Conservation (phyloP, 176 grass and related monocot species). For the Aegilops speltoides region DNA sequence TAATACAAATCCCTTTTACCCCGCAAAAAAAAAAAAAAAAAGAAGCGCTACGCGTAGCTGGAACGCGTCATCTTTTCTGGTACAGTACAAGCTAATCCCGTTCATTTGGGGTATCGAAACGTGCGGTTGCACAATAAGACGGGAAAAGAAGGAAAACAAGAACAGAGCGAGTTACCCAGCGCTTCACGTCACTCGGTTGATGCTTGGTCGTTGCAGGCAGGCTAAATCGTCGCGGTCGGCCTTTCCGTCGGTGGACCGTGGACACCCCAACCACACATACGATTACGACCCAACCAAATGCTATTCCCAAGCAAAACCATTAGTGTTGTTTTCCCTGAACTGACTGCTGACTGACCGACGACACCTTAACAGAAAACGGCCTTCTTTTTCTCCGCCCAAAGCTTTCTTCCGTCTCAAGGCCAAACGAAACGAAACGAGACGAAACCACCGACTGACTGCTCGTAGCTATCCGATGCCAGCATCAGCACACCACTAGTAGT, state of each 20-base stretch:
- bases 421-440: background rate
- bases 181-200: background rate
- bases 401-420: background rate
- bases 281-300: background rate
- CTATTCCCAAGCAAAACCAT: no score
- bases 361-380: slow-evolving; percentile 26
- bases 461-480: background rate
- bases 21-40: no score
- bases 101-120: no score
- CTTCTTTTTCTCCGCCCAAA: background rate
- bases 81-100: background rate
- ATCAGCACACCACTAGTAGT: background rate
- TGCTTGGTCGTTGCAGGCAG: background rate
- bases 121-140: no score
- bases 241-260: no score
- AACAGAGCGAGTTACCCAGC: no score
- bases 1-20: no score
- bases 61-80: background rate
- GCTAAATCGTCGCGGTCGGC: background rate
- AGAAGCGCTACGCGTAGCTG: background rate
- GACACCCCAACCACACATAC: background rate
- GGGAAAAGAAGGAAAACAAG: background rate
- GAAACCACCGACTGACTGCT: background rate
- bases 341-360: background rate
- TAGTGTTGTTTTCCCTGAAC: background rate